Conservation (phyloP, 1,139 yeast genomes). For the Maudiozyma humilis region DNA sequence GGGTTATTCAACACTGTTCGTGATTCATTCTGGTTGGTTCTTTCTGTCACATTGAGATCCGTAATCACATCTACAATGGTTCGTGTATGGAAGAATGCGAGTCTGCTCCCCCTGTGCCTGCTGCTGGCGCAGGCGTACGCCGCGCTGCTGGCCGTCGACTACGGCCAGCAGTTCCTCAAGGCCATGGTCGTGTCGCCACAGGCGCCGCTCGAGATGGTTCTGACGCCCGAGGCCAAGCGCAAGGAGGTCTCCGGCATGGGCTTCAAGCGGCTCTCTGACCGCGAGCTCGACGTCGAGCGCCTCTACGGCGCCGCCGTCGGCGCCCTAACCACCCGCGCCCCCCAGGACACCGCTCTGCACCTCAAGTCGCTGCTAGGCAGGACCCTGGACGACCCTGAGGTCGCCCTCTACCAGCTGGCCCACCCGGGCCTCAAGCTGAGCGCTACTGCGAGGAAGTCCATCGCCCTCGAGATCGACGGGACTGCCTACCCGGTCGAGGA, state of each 20-base stretch:
- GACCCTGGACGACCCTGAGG: slow-evolving; percentile 42
- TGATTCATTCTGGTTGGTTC: too few relatives aligned
- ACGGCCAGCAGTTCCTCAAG: slow-evolving; percentile 82
- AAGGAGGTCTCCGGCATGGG: slow-evolving; percentile 79
- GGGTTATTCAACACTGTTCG: too few relatives aligned
- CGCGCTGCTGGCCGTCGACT: slow-evolving; percentile 82
- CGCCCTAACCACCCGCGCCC: slow-evolving; percentile 64
- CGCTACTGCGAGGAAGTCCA: slow-evolving; percentile 42
- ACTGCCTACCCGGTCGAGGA: slow-evolving; percentile 62
- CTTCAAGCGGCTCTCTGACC: slow-evolving; percentile 39
- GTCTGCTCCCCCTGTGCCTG: neutral
- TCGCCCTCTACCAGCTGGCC: slow-evolving; percentile 38
- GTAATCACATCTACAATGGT: slow-evolving; percentile 3
- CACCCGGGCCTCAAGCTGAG: slow-evolving; percentile 59
- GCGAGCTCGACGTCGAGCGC: slow-evolving; percentile 45
- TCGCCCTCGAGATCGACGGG: slow-evolving; percentile 49
- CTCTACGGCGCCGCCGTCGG: slow-evolving; percentile 72
- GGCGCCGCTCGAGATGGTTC: slow-evolving; percentile 74
- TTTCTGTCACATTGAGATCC: too few relatives aligned
- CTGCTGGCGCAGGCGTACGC: slow-evolving; percentile 27
- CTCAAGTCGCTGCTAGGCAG: slow-evolving; percentile 68
- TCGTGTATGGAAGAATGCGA: slow-evolving; percentile 1
- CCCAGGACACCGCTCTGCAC: slow-evolving; percentile 59
- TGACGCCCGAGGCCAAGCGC: slow-evolving; percentile 85
- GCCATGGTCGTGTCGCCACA: slow-evolving; percentile 89